Percentiles rank a stretch among this genome's conserved stretches.
phyloP scores from a whole-genome alignment of 106 monocot genomes.

The Dendrobium chrysotoxum region DNA sequence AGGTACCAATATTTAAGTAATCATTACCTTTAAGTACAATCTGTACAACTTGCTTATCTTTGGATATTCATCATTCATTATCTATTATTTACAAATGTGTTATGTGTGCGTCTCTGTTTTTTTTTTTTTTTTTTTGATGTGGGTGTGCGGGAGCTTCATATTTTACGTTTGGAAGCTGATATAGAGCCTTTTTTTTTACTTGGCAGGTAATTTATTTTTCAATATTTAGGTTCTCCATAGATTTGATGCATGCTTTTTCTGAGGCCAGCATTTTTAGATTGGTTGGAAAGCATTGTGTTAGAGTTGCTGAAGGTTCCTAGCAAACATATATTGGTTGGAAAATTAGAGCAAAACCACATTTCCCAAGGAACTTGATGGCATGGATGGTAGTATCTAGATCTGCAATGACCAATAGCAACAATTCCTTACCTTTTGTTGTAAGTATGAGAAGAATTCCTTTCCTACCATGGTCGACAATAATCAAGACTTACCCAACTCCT shows the following conservation, averaged over 20 bases:
- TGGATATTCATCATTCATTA: slow-evolving; percentile 1
- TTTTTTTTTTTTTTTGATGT: neutral
- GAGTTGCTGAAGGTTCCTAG: too few relatives aligned
- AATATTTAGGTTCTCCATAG: neutral
- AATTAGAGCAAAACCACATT: too few relatives aligned
- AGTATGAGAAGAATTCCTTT: too few relatives aligned
- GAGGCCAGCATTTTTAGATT: neutral
- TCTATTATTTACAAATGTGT: neutral
- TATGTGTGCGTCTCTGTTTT: neutral
- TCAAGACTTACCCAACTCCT: too few relatives aligned
- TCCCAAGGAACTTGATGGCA: too few relatives aligned
- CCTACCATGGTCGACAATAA: too few relatives aligned
- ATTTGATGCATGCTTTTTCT: neutral
- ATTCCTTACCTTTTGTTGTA: too few relatives aligned
- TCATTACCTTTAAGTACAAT: neutral
- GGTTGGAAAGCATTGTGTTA: too few relatives aligned
- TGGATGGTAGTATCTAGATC: too few relatives aligned
- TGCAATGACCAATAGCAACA: too few relatives aligned
- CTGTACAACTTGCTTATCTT: neutral
- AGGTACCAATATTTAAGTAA: neutral
- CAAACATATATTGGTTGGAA: too few relatives aligned
- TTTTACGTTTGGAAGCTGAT: neutral
- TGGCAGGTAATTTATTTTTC: neutral
- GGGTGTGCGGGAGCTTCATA: neutral
- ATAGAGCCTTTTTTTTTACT: neutral